Evolutionary conservation across 2,329 filamentous ascomycete species (phyloP).

Genomic region (Ramularia collo-cygni): DNA sequence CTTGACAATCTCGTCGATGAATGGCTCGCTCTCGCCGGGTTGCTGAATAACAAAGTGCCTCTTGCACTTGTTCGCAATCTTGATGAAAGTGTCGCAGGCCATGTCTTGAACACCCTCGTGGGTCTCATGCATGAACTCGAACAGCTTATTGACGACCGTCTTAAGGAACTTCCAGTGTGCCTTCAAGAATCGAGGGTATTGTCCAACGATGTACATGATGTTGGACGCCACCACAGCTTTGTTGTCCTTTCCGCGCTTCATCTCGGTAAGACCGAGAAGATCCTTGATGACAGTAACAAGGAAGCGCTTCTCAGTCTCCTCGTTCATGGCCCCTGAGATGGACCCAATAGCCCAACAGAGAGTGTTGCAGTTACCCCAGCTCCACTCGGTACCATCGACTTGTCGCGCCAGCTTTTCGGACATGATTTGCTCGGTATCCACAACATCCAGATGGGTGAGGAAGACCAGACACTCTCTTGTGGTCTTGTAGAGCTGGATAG

Average conservation of each 20-base stretch:
- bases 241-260: constrained; percentile 99
- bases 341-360: constrained; percentile 99
- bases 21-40: constrained; percentile 87
- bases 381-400: constrained; percentile 94
- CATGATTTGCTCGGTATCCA: constrained; percentile 98
- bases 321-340: constrained; percentile 98
- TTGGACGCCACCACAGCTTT: constrained; percentile 98
- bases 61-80: constrained; percentile 97
- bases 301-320: constrained; percentile 98
- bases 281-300: constrained; percentile 98
- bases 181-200: constrained; percentile 96
- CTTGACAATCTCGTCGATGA: constrained; percentile 96
- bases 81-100: constrained; percentile 99
- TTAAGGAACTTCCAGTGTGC: constrained; percentile 99
- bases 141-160: constrained; percentile 98
- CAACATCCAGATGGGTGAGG: constrained; percentile 91
- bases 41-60: constrained; percentile 95
- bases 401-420: constrained; percentile 94
- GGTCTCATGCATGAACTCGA: constrained; percentile 99
- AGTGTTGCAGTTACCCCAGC: constrained; percentile 99
- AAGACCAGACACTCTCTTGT: constrained; percentile 96
- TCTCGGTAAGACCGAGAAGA: constrained; percentile 89
- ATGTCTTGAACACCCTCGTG: constrained; percentile 99
- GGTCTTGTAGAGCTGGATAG: constrained; percentile 98
- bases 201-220: constrained; percentile 99